Conservation (phyloP, 2,329 filamentous ascomycete genomes). For the Phaeosphaeriaceae sp. region DNA sequence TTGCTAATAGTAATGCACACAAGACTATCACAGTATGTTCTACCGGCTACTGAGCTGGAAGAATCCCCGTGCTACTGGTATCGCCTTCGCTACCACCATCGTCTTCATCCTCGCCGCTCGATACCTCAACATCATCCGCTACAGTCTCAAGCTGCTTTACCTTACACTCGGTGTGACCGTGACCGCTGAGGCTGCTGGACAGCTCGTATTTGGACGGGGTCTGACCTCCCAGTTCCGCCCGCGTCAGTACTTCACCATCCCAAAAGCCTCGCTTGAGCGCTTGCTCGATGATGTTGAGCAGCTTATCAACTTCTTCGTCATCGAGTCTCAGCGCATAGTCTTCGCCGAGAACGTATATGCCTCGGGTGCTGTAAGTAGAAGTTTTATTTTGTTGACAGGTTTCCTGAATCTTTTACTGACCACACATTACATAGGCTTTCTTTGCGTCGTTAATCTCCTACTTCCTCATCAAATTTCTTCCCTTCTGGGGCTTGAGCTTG, state of each 20-base stretch:
- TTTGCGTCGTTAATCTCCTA: constrained; percentile 64
- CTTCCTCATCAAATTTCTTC: constrained; percentile 69
- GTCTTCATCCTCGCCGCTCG: constrained; percentile 67
- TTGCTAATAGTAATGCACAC: constrained; percentile 25
- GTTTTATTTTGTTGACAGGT: no score
- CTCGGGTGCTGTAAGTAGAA: constrained; percentile 62
- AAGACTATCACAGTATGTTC: constrained; percentile 70
- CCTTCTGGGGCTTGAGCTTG: constrained; percentile 68
- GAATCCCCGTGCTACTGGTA: constrained; percentile 68
- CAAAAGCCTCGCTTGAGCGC: constrained; percentile 67
- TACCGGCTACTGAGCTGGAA: constrained; percentile 72
- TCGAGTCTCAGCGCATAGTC: constrained; percentile 70
- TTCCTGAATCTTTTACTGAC: background rate
- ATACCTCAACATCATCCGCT: constrained; percentile 68
- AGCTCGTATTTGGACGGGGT: constrained; percentile 62
- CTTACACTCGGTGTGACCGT: constrained; percentile 66
- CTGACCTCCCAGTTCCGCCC: constrained; percentile 67
- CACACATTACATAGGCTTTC: constrained; percentile 58
- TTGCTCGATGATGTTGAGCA: constrained; percentile 68
- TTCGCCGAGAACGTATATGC: constrained; percentile 70
- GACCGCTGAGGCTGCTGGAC: constrained; percentile 63
- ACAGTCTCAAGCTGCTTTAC: constrained; percentile 66
- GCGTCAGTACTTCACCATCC: constrained; percentile 69
- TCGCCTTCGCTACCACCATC: constrained; percentile 63
- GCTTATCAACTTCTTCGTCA: constrained; percentile 71